Percentiles rank a stretch among this genome's conserved stretches.
Conservation (phyloP, 176 grass and related monocot genomes). For the Raddia guianensis region DNA sequence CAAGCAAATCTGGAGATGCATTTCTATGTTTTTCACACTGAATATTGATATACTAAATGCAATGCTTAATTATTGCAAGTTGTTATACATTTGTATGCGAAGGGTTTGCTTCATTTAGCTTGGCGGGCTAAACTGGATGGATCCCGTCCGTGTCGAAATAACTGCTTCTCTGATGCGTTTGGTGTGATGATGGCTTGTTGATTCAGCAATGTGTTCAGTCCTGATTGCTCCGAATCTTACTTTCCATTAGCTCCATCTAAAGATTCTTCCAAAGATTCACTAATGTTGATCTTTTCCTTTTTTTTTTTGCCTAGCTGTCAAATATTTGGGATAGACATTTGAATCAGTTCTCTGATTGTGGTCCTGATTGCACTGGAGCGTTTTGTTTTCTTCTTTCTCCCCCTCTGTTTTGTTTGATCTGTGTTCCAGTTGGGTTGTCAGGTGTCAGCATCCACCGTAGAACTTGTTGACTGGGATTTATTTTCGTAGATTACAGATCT, state of each 20-base stretch:
- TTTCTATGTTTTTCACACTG: too few species aligned
- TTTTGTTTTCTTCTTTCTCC: not conserved
- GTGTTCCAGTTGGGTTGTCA: constrained; percentile 40
- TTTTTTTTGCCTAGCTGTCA: not conserved
- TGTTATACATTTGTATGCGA: too few species aligned
- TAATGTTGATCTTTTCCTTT: not conserved
- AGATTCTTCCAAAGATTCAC: not conserved
- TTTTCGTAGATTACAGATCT: constrained; percentile 29
- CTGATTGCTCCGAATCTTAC: constrained; percentile 24
- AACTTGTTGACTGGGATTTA: not conserved
- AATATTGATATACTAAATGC: too few species aligned
- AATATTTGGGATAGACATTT: not conserved
- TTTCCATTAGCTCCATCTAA: constrained; percentile 1
- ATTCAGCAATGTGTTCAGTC: constrained; percentile 3
- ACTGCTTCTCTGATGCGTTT: not conserved
- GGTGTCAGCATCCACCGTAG: constrained; percentile 38
- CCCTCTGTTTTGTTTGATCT: constrained; percentile 28
- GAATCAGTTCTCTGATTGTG: constrained; percentile 8
- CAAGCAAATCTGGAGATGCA: too few species aligned
- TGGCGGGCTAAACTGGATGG: not conserved
- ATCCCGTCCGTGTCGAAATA: not conserved
- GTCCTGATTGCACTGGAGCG: not conserved
- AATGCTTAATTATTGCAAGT: too few species aligned
- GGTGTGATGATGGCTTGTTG: not conserved
- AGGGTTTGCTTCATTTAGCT: not conserved